Percentiles rank a stretch among this genome's conserved stretches.
These are phyloP conservation scores for Ceratocystis ficicola DNA, from an alignment of 2,329 filamentous ascomycete species.

Conservation along the genomic window DNA sequence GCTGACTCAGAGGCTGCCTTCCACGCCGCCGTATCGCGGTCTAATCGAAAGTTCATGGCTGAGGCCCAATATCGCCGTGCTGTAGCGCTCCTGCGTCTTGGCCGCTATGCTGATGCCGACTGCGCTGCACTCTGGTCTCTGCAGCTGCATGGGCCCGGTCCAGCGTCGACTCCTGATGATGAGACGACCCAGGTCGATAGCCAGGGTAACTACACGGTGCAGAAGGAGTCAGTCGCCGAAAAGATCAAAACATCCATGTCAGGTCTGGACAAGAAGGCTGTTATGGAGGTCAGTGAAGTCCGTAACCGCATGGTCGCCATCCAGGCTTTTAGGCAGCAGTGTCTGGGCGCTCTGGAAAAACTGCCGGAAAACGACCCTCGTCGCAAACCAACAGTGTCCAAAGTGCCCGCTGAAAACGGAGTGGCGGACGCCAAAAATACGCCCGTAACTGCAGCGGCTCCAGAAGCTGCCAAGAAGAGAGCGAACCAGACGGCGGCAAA, in stretches of 20 bases:
- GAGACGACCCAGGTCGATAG: conserved; percentile 30
- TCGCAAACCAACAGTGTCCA: conserved; percentile 35
- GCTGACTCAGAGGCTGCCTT: conserved; percentile 57
- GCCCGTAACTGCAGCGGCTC: background rate
- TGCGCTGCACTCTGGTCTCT: conserved; percentile 53
- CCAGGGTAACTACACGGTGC: conserved; percentile 38
- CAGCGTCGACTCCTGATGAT: conserved; percentile 14
- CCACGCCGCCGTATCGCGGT: conserved; percentile 50
- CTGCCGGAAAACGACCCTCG: conserved; percentile 36
- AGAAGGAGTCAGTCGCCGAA: conserved; percentile 27
- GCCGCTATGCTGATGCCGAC: conserved; percentile 61
- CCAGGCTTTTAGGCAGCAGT: conserved; percentile 31
- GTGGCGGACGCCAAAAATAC: conserved; percentile 5
- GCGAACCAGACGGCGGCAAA: conserved; percentile 22
- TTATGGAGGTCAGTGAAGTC: conserved; percentile 26
- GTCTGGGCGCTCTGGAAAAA: conserved; percentile 35
- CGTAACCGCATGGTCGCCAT: conserved; percentile 16
- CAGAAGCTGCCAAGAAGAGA: conserved; percentile 9
- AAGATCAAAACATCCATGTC: conserved; percentile 28
- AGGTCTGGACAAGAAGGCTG: conserved; percentile 22
- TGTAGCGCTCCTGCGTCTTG: conserved; percentile 58
- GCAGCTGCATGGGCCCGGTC: conserved; percentile 31
- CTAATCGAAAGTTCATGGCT: conserved; percentile 60
- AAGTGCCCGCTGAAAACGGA: conserved; percentile 21
- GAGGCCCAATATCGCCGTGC: conserved; percentile 73